Percentiles rank a stretch among this genome's conserved stretches.
These are phyloP conservation scores for Schizothecium vesticola DNA, from an alignment of 495 filamentous ascomycete species.

Conservation along the genomic window DNA sequence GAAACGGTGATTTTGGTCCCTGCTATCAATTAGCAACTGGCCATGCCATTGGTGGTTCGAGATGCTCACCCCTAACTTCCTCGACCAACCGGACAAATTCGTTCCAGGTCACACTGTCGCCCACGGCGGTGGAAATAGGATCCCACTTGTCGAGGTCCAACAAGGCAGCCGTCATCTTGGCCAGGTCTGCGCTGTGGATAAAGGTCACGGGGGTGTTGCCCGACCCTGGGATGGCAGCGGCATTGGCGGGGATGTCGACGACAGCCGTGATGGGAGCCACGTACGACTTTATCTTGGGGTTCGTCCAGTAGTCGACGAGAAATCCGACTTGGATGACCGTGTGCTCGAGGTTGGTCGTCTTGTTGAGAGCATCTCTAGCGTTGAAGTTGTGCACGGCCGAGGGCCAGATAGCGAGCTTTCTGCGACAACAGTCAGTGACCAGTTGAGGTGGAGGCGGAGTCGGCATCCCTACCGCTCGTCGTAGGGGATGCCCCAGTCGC, in stretches of 20 bases:
- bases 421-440: neutral
- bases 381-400: slow-evolving; percentile 18
- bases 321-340: slow-evolving; percentile 47
- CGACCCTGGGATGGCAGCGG: slow-evolving; percentile 48
- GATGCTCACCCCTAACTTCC: slow-evolving; percentile 37
- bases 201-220: slow-evolving; percentile 45
- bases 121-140: slow-evolving; percentile 28
- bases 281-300: slow-evolving; percentile 42
- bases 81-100: slow-evolving; percentile 43
- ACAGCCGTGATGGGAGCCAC: slow-evolving; percentile 37
- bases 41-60: neutral
- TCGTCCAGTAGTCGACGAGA: slow-evolving; percentile 54
- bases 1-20: slow-evolving; percentile 46
- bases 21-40: slow-evolving; percentile 8
- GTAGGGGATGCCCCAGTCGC: slow-evolving; percentile 37
- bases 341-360: slow-evolving; percentile 35
- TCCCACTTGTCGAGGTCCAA: slow-evolving; percentile 47
- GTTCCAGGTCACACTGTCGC: slow-evolving; percentile 47
- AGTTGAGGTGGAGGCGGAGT: neutral
- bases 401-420: slow-evolving; percentile 3
- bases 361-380: slow-evolving; percentile 17
- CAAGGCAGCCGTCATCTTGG: slow-evolving; percentile 41
- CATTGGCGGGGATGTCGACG: slow-evolving; percentile 38
- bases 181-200: slow-evolving; percentile 51
- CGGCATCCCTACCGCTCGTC: slow-evolving; percentile 15